These are phyloP conservation scores for Eucalyptus sideroxylon DNA, from an alignment of 345 rosid species.

Conservation along the genomic window DNA sequence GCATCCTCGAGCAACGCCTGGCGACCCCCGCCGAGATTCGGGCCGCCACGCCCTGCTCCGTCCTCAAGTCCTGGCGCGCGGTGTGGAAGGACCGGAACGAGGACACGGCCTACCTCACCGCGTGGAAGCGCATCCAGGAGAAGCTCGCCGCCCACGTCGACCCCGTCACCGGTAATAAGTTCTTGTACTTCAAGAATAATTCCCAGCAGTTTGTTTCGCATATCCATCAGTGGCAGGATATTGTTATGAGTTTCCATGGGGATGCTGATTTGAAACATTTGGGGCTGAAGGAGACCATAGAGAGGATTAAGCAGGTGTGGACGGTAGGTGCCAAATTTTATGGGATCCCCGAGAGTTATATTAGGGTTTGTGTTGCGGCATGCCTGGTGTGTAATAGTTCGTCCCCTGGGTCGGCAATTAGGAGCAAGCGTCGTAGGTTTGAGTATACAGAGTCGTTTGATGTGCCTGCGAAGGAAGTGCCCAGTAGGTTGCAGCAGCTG, in stretches of 20 bases:
- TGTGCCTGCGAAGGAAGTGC: slow-evolving; percentile 95
- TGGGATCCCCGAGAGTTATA: slow-evolving; percentile 95
- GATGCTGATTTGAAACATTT: slow-evolving; percentile 88
- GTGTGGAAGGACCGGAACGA: slow-evolving; percentile 99
- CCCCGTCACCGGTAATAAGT: slow-evolving; percentile 59
- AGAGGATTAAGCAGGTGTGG: slow-evolving; percentile 91
- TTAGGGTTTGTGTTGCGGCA: slow-evolving; percentile 90
- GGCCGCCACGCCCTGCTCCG: slow-evolving; percentile 59
- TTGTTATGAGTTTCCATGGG: slow-evolving; percentile 84
- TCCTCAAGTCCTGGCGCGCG: slow-evolving; percentile 86
- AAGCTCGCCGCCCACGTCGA: slow-evolving; percentile 75
- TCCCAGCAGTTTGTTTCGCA: slow-evolving; percentile 88
- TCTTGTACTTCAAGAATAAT: slow-evolving; percentile 87
- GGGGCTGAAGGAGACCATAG: slow-evolving; percentile 88
- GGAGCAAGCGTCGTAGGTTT: slow-evolving; percentile 78
- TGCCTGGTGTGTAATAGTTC: slow-evolving; percentile 64
- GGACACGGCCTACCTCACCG: slow-evolving; percentile 95
- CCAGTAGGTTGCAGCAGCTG: slow-evolving; percentile 71
- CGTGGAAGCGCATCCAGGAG: slow-evolving; percentile 98
- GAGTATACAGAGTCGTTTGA: slow-evolving; percentile 94
- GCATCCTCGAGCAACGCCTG: slow-evolving; percentile 76
- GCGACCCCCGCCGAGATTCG: slow-evolving; percentile 94
- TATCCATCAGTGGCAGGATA: slow-evolving; percentile 87
- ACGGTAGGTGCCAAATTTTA: slow-evolving; percentile 93
- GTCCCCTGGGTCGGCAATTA: slow-evolving; percentile 57